phyloP scores from a whole-genome alignment of 2,329 filamentous ascomycete genomes.

The Calycina marina region DNA sequence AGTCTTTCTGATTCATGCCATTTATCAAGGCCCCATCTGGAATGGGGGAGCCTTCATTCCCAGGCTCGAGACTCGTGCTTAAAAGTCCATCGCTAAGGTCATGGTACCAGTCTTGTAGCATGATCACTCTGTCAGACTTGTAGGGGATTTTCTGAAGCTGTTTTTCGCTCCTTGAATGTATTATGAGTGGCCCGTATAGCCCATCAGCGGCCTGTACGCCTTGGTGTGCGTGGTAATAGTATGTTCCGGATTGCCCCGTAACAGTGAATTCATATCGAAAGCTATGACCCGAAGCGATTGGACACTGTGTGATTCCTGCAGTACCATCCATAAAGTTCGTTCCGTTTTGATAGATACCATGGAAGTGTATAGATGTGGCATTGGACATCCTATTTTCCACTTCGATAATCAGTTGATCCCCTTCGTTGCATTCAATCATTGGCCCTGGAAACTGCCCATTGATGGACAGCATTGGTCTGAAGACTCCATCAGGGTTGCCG shows the following conservation, averaged over 20 bases:
- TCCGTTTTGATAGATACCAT: constrained; percentile 65
- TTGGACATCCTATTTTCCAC: constrained; percentile 54
- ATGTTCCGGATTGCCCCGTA: constrained; percentile 32
- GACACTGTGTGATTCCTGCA: constrained; percentile 44
- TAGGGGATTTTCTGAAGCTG: constrained; percentile 36
- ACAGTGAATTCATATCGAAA: constrained; percentile 57
- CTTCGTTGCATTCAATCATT: constrained; percentile 56
- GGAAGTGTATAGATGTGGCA: constrained; percentile 55
- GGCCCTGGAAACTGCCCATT: constrained; percentile 65
- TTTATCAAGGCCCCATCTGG: constrained; percentile 33
- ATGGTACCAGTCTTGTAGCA: constrained; percentile 64
- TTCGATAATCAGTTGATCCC: constrained; percentile 56
- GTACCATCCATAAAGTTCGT: constrained; percentile 64
- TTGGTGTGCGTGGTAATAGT: constrained; percentile 53
- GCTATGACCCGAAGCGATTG: constrained; percentile 44
- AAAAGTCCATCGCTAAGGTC: constrained; percentile 32
- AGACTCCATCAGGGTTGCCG: constrained; percentile 45
- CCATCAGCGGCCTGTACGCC: constrained; percentile 53
- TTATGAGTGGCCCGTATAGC: constrained; percentile 48
- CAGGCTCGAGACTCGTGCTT: constrained; percentile 25
- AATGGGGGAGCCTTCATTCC: constrained; percentile 28
- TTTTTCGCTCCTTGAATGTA: constrained; percentile 43
- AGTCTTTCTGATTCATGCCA: constrained; percentile 28
- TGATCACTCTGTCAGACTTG: constrained; percentile 44
- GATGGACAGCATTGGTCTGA: constrained; percentile 48